phyloP scores from a whole-genome alignment of 495 filamentous ascomycete species.

The Aspergillus ostianus region DNA sequence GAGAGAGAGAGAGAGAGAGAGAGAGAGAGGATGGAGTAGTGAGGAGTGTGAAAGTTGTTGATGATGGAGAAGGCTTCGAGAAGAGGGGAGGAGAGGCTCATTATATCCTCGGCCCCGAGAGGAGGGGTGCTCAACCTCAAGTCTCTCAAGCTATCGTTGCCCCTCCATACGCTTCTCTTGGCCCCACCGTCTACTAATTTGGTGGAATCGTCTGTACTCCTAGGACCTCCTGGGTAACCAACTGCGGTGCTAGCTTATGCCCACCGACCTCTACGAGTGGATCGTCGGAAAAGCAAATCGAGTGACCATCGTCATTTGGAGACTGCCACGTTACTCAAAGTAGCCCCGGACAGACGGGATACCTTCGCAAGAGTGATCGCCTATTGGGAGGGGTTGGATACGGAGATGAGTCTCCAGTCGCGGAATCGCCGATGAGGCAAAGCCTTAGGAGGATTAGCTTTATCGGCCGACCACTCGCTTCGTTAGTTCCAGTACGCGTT shows the following conservation, averaged over 20 bases:
- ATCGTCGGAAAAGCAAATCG: conserved; percentile 8
- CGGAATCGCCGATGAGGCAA: not conserved
- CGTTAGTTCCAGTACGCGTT: not conserved
- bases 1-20: not conserved
- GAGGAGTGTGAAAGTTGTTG: not conserved
- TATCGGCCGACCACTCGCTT: not conserved
- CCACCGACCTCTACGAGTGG: conserved; percentile 3
- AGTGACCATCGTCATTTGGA: conserved; percentile 4
- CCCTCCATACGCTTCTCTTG: conserved; percentile 8
- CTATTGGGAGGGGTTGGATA: not conserved
- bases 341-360: not conserved
- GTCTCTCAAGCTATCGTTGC: conserved; percentile 9
- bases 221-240: not conserved
- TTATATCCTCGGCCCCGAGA: not conserved
- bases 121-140: conserved; percentile 4
- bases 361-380: not conserved
- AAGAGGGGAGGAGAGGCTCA: conserved; percentile 4
- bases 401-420: not conserved
- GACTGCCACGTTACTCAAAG: conserved; percentile 10
- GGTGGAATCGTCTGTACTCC: conserved; percentile 4
- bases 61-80: conserved; percentile 4
- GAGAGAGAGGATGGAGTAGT: not conserved
- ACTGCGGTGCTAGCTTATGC: not conserved
- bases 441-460: not conserved
- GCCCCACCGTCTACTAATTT: conserved; percentile 11